A percentile compares a stretch with the other conserved stretches of the same genome.
These are phyloP conservation scores for Cicer yamashitae DNA, from an alignment of 306 rosid genomes.

Conservation along the genomic window DNA sequence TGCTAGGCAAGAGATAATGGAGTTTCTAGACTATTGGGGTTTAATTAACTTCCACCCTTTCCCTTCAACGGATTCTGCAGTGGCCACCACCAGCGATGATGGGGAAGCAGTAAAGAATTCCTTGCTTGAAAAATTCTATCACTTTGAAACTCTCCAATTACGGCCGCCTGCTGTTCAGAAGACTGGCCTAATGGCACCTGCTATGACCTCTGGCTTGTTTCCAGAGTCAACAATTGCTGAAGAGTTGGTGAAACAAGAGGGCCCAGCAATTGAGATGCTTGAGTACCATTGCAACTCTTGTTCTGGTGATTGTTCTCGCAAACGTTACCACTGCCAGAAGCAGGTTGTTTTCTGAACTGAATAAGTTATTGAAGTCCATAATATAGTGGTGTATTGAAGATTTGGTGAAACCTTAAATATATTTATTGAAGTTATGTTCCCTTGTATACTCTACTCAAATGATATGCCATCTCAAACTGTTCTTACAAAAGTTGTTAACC, in stretches of 20 bases:
- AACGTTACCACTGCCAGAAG: slow-evolving; percentile 99
- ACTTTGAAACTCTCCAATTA: slow-evolving; percentile 68
- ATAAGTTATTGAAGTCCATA: slow-evolving; percentile 24
- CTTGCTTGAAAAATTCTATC: slow-evolving; percentile 74
- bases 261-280: slow-evolving; percentile 71
- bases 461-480: slow-evolving; percentile 5
- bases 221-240: slow-evolving; percentile 80
- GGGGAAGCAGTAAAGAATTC: slow-evolving; percentile 57
- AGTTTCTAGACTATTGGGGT: slow-evolving; percentile 93
- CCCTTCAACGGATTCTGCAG: slow-evolving; percentile 58
- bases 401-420: slow-evolving; percentile 3
- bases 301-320: slow-evolving; percentile 95
- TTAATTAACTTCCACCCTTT: slow-evolving; percentile 90
- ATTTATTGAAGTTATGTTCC: slow-evolving; percentile 4
- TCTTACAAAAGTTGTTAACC: slow-evolving; percentile 9
- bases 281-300: slow-evolving; percentile 98
- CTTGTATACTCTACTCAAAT: slow-evolving; percentile 26
- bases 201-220: slow-evolving; percentile 71
- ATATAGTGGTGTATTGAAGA: not conserved
- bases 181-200: slow-evolving; percentile 54
- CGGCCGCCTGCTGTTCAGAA: slow-evolving; percentile 60
- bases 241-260: slow-evolving; percentile 80
- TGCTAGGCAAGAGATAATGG: slow-evolving; percentile 86
- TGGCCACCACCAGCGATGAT: slow-evolving; percentile 49
- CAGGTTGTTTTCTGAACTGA: slow-evolving; percentile 61